These are phyloP conservation scores for Fraxinus platypoda DNA, from an alignment of 305 asterid genomes.

Conservation along the genomic window DNA sequence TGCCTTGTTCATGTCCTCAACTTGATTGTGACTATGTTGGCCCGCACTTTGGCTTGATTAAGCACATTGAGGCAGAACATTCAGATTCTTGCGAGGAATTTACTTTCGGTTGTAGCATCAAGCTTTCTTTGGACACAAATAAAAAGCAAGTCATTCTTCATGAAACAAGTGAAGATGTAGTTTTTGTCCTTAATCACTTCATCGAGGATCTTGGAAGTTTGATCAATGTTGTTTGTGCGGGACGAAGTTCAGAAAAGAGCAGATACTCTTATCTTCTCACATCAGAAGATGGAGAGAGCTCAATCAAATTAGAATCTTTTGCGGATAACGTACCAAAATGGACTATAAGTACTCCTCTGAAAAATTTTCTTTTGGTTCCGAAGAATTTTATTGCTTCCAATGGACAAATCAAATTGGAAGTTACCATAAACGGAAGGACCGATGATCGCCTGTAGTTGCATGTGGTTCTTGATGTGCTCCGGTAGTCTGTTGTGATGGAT, in stretches of 20 bases:
- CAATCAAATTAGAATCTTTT: constrained; percentile 30
- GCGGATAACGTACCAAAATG: constrained; percentile 33
- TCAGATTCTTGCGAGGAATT: constrained; percentile 12
- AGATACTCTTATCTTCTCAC: constrained; percentile 24
- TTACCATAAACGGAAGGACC: neutral
- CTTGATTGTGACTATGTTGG: constrained; percentile 31
- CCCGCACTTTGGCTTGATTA: constrained; percentile 18
- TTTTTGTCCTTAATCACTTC: constrained; percentile 42
- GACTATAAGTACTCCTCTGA: constrained; percentile 18
- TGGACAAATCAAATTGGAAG: neutral
- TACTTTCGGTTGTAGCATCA: neutral
- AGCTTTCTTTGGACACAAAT: constrained; percentile 16
- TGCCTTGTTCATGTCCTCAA: constrained; percentile 49
- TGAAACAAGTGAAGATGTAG: constrained; percentile 14
- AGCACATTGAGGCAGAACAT: constrained; percentile 38
- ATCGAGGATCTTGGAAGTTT: constrained; percentile 23
- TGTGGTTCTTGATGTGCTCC: neutral
- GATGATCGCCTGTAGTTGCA: neutral
- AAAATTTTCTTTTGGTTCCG: constrained; percentile 42
- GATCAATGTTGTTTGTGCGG: constrained; percentile 34
- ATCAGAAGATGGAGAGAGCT: constrained; percentile 28
- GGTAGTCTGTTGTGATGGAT: neutral
- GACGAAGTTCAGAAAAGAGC: constrained; percentile 16
- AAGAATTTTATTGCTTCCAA: constrained; percentile 16
- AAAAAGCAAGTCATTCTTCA: constrained; percentile 32